Evolutionary conservation across 768 basidiomycete species (phyloP).

Genomic region (Hysterangium stoloniferum): DNA sequence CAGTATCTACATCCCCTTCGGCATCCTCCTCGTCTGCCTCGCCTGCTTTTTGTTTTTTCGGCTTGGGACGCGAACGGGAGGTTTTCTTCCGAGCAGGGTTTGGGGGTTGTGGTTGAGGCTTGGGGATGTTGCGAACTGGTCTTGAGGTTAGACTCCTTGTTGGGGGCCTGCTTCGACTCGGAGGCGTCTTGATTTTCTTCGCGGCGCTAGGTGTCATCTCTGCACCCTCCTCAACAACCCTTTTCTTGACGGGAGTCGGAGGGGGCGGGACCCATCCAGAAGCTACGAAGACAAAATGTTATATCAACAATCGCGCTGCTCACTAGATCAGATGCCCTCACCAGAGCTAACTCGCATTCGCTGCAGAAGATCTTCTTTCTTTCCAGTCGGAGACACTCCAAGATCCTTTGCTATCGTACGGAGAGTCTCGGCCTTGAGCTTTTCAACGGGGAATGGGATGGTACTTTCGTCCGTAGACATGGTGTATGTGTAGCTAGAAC

Average conservation of each 20-base stretch:
- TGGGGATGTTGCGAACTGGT: too few relatives aligned
- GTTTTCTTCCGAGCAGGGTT: too few relatives aligned
- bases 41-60: background rate
- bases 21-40: background rate
- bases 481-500: background rate
- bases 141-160: too few relatives aligned
- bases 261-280: background rate
- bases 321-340: too few relatives aligned
- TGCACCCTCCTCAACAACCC: too few relatives aligned
- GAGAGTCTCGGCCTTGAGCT: slow-evolving; percentile 4
- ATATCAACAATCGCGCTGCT: too few relatives aligned
- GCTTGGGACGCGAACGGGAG: too few relatives aligned
- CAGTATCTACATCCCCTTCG: background rate
- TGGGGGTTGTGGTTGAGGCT: too few relatives aligned
- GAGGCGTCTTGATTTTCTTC: too few relatives aligned
- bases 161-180: too few relatives aligned
- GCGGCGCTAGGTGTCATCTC: too few relatives aligned
- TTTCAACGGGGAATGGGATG: background rate
- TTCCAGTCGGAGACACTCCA: background rate
- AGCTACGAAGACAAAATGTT: slow-evolving; percentile 2
- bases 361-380: background rate
- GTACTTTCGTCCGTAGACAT: slow-evolving; percentile 4
- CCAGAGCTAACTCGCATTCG: background rate
- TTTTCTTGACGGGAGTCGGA: too few relatives aligned
- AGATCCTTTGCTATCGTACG: slow-evolving; percentile 4